Percentiles rank a stretch among this genome's conserved stretches.
Evolutionary conservation across 192 early-diverging fungal genomes (phyloP).

Genomic region (Jimgerdemannia flammicorona): DNA sequence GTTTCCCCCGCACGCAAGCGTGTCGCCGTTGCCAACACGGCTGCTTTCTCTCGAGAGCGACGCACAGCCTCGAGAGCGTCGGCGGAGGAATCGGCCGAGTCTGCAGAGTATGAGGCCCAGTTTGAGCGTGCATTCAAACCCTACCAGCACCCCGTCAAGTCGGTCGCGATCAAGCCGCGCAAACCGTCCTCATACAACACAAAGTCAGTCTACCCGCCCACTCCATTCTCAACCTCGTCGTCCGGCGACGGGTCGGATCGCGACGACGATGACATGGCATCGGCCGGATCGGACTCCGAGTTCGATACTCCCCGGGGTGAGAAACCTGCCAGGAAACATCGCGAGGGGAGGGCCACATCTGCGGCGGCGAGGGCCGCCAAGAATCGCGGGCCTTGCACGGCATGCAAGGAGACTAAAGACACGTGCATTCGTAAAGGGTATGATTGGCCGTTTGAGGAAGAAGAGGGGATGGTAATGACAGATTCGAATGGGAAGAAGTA

Average conservation of each 20-base stretch:
- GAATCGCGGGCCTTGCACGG: slow-evolving; percentile 28
- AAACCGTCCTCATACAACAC: too few relatives aligned
- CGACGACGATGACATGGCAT: background rate
- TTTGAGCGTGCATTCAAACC: too few relatives aligned
- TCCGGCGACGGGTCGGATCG: background rate
- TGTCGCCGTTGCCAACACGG: too few relatives aligned
- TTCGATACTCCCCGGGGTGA: background rate
- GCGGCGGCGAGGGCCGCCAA: background rate
- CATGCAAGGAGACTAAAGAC: slow-evolving; percentile 29
- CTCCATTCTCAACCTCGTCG: too few relatives aligned
- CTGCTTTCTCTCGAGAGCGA: too few relatives aligned
- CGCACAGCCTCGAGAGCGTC: too few relatives aligned
- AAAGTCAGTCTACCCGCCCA: too few relatives aligned
- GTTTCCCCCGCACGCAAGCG: too few relatives aligned
- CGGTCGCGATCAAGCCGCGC: too few relatives aligned
- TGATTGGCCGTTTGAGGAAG: slow-evolving; percentile 26
- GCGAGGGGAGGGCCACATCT: background rate
- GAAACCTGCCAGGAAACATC: background rate
- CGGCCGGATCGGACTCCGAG: background rate
- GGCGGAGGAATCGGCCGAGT: too few relatives aligned
- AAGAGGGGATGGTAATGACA: slow-evolving; percentile 5
- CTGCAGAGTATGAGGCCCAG: too few relatives aligned
- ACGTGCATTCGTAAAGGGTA: slow-evolving; percentile 38
- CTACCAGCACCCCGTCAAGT: too few relatives aligned
- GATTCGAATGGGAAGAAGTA: slow-evolving; percentile 28